Percentiles rank a stretch among this genome's conserved stretches.
These are phyloP conservation scores for Chaetomium globosum DNA, from an alignment of 2,329 filamentous ascomycete species.

Conservation along the genomic window DNA sequence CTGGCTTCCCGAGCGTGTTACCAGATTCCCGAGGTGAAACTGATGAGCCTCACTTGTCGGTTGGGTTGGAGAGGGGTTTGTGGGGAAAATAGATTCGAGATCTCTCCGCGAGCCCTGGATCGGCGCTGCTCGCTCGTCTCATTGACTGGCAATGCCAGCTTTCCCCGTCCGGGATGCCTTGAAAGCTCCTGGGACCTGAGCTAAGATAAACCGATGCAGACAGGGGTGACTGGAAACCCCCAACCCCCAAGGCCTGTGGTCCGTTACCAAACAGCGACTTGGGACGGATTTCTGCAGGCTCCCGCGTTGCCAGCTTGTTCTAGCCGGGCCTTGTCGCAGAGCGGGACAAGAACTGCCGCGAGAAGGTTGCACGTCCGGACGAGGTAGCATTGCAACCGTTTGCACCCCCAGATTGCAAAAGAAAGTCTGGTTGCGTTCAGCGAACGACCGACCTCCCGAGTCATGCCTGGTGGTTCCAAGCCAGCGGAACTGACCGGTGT, in stretches of 20 bases:
- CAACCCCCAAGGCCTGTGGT: neutral
- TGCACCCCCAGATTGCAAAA: neutral
- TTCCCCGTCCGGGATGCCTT: neutral
- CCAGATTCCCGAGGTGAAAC: conserved; percentile 14
- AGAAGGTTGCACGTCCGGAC: neutral
- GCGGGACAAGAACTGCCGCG: conserved; percentile 21
- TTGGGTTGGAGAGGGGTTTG: conserved; percentile 5
- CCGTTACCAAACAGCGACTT: conserved; percentile 8
- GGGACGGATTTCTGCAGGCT: conserved; percentile 3
- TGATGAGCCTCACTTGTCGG: conserved; percentile 9
- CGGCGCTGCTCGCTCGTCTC: neutral
- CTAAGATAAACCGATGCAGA: neutral
- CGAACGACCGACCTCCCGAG: conserved; percentile 2
- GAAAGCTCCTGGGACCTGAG: neutral
- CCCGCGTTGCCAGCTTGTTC: neutral
- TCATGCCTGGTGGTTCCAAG: conserved; percentile 22
- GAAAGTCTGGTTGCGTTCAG: neutral
- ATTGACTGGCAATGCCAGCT: neutral
- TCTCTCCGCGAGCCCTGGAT: neutral
- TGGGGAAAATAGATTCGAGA: neutral
- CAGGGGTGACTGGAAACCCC: conserved; percentile 1
- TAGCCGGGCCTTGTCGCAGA: neutral
- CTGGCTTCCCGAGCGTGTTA: conserved; percentile 12
- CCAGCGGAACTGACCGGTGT: conserved; percentile 17
- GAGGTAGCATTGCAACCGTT: neutral